Evolutionary conservation across 2,329 filamentous ascomycete genomes (phyloP), one percentile per base, ranked within the genome.

Genomic region (Pezicula neosporulosa): DNA sequence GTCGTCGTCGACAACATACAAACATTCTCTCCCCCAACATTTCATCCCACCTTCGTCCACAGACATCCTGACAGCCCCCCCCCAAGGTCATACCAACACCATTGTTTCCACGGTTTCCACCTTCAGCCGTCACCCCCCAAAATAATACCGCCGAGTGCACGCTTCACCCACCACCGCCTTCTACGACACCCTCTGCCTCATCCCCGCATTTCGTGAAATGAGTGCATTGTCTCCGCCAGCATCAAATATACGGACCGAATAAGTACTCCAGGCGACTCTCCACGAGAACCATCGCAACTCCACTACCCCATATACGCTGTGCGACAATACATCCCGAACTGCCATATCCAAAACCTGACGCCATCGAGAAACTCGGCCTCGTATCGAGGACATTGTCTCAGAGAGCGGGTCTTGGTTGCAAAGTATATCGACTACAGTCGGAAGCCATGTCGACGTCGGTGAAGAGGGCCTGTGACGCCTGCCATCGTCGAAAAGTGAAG

Each of bases 401-500:
- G 38, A 15, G 24, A 12, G 18, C 18, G 39, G 5, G 16, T 28
- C 27, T 16, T 36, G 16, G 37, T 27, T 21, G 13, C 44, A 35
- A 27, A 33, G 21, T 43, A 21, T 19, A 47, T 42, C 30, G 41
- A 28, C 28, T 16, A 15, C 33, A 16, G 16, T 30, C 41, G 19
- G 13, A 21, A 18, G 37, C 54, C 50, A 63, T 65, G 57, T 63
- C 65, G 51, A 59, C 65, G 42, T 67, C 72, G 30, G 70, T 75
- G 37, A 76, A 76, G 58, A 72, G 83, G 64, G 85, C 85, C 53
- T 89, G 85, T 72, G 85, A 89, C 68, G 85, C 84, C 62, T 89
- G 85, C 66, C 85, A 88, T 73, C 82, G 84, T 58, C 81, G 85
- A 67, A 89, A 89, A 69, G 85, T 89, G 66, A 88, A 87, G 67